These are phyloP conservation scores for Tricholoma saponaceum DNA, from an alignment of 768 basidiomycete species.

Conservation along the genomic window DNA sequence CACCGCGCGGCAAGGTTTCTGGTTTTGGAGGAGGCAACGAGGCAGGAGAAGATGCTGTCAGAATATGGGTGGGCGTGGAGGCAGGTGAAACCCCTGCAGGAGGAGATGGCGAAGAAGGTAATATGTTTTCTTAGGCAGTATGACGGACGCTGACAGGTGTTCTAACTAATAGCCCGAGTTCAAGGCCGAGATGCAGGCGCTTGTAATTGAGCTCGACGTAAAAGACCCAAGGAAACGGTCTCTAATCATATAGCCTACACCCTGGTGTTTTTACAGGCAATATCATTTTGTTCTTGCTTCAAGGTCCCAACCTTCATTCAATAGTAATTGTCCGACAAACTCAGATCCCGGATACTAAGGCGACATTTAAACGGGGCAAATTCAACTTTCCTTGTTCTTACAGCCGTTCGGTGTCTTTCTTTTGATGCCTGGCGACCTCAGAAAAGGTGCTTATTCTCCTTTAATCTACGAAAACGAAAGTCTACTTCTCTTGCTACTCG, in stretches of 20 bases:
- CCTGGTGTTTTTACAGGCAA: not conserved
- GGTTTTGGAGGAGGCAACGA: constrained; percentile 15
- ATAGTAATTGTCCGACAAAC: too few species aligned
- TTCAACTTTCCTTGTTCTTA: too few species aligned
- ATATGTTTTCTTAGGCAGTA: constrained; percentile 12
- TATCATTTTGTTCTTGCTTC: not conserved
- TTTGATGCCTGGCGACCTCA: too few species aligned
- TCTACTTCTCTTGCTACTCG: too few species aligned
- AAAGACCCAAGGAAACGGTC: constrained; percentile 22
- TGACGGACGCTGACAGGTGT: not conserved
- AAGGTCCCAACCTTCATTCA: too few species aligned
- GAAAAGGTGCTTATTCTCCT: too few species aligned
- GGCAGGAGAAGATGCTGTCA: constrained; percentile 42
- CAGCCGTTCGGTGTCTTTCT: too few species aligned
- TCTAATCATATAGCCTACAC: not conserved
- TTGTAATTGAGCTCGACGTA: constrained; percentile 19
- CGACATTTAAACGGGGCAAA: too few species aligned
- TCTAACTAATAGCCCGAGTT: constrained; percentile 10
- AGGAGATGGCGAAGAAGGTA: constrained; percentile 39
- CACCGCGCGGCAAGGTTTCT: constrained; percentile 51
- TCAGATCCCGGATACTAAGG: too few species aligned
- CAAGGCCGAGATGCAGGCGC: constrained; percentile 19
- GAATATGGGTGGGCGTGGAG: constrained; percentile 52
- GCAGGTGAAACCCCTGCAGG: constrained; percentile 39
- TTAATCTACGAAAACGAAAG: too few species aligned